A percentile compares a stretch with the other conserved stretches of the same genome.
phyloP scores from a whole-genome alignment of 345 rosid genomes.

The Salix purpurea region DNA sequence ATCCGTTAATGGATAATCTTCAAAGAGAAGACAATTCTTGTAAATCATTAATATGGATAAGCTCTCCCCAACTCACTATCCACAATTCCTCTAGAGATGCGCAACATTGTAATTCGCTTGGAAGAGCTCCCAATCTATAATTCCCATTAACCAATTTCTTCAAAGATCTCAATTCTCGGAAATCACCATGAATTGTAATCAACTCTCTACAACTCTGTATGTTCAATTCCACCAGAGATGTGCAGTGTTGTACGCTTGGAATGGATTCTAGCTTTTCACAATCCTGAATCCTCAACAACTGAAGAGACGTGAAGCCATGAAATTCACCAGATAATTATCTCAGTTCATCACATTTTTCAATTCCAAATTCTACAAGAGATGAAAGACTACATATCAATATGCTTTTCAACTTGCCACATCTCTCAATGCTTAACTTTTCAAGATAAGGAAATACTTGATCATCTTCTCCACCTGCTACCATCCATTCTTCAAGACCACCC shows the following conservation, averaged over 20 bases:
- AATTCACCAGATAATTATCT: neutral
- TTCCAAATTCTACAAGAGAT: neutral
- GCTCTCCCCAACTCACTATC: too few relatives aligned
- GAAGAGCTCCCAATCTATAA: too few relatives aligned
- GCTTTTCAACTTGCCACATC: neutral
- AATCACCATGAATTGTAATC: too few relatives aligned
- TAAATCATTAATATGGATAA: too few relatives aligned
- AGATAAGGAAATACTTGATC: conserved; percentile 15
- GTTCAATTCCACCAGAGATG: too few relatives aligned
- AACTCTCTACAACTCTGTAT: too few relatives aligned
- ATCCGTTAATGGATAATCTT: too few relatives aligned
- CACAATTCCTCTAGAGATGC: too few relatives aligned
- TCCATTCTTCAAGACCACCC: conserved; percentile 10
- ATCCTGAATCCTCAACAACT: fast-evolving
- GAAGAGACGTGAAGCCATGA: neutral
- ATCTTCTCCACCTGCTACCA: neutral
- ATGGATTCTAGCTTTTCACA: neutral
- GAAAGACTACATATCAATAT: conserved; percentile 2
- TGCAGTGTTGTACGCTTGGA: neutral
- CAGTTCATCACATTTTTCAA: neutral
- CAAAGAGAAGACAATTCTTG: too few relatives aligned
- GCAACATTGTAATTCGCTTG: too few relatives aligned
- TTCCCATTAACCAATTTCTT: too few relatives aligned
- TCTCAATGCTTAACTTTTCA: neutral
- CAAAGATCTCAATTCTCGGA: too few relatives aligned